A percentile compares a stretch with the other conserved stretches of the same genome.
Evolutionary conservation across 768 basidiomycete genomes (phyloP).

Genomic region (Lentinula edodes): DNA sequence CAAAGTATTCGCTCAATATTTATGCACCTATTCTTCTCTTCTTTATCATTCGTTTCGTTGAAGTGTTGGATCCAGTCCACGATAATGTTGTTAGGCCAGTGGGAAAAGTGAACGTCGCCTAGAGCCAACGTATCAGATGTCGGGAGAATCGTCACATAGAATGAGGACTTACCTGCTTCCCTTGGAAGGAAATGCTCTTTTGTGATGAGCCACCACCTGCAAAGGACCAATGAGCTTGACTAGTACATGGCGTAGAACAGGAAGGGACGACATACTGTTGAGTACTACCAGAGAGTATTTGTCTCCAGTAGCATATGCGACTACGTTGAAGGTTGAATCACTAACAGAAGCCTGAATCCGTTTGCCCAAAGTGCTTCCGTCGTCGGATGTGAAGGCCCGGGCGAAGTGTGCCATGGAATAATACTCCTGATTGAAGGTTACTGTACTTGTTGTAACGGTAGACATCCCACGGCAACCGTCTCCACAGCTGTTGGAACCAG

Average conservation of each 20-base stretch:
- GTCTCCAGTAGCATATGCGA: constrained; percentile 27
- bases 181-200: neutral
- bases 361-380: constrained; percentile 45
- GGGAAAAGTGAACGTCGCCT: constrained; percentile 47
- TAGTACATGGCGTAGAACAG: neutral
- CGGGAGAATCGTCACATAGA: neutral
- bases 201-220: neutral
- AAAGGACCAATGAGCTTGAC: neutral
- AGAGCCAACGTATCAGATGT: constrained; percentile 1
- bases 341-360: constrained; percentile 25
- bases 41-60: neutral
- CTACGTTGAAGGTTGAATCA: constrained; percentile 16
- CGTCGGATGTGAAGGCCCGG: constrained; percentile 45
- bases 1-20: neutral
- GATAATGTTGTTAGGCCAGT: constrained; percentile 32
- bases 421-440: constrained; percentile 10
- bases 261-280: constrained; percentile 27
- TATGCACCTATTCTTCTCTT: neutral
- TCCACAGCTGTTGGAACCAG: constrained; percentile 2
- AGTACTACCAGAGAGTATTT: constrained; percentile 48
- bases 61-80: constrained; percentile 6
- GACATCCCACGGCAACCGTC: constrained; percentile 3
- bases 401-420: constrained; percentile 48
- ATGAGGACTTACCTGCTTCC: neutral
- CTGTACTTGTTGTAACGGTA: constrained; percentile 7